These are phyloP conservation scores for Hypoxylon crocopeplum DNA, from an alignment of 495 filamentous ascomycete species.

Conservation along the genomic window DNA sequence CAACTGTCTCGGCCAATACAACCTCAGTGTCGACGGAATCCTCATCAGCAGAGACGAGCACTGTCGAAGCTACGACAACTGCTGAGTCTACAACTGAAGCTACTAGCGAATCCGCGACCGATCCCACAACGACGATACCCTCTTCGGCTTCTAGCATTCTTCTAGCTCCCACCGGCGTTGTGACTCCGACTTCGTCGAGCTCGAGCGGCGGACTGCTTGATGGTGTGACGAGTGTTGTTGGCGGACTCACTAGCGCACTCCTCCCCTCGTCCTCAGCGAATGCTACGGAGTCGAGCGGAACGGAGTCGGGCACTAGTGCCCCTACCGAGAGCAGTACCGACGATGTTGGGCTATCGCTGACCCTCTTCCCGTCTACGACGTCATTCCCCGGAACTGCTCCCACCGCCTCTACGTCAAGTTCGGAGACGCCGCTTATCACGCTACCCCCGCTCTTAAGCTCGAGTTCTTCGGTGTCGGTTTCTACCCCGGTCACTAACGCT, in stretches of 20 bases:
- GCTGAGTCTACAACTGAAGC: slow-evolving; percentile 27
- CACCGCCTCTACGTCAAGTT: slow-evolving; percentile 22
- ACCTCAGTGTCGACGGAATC: slow-evolving; percentile 24
- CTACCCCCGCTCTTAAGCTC: slow-evolving; percentile 25
- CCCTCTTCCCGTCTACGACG: slow-evolving; percentile 8
- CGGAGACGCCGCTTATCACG: slow-evolving; percentile 2
- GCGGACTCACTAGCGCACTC: slow-evolving; percentile 29
- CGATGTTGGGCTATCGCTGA: slow-evolving; percentile 11
- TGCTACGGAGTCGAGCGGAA: slow-evolving; percentile 17
- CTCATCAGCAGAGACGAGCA: slow-evolving; percentile 21
- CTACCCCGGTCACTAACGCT: slow-evolving; percentile 18
- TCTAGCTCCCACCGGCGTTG: slow-evolving; percentile 44
- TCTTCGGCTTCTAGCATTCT: slow-evolving; percentile 41
- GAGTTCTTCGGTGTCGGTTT: slow-evolving; percentile 6
- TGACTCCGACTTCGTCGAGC: slow-evolving; percentile 37
- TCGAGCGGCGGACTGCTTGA: slow-evolving; percentile 26
- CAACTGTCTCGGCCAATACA: slow-evolving; percentile 20
- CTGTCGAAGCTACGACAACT: slow-evolving; percentile 4
- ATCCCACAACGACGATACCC: slow-evolving; percentile 20
- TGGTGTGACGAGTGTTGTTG: slow-evolving; percentile 26
- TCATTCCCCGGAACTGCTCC: slow-evolving; percentile 36
- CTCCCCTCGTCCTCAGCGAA: slow-evolving; percentile 24
- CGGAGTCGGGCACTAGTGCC: background rate
- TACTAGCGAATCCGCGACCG: slow-evolving; percentile 19
- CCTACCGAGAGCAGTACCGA: slow-evolving; percentile 5